Conservation (phyloP, 1,139 yeast genomes). For the Diutina siamensis region DNA sequence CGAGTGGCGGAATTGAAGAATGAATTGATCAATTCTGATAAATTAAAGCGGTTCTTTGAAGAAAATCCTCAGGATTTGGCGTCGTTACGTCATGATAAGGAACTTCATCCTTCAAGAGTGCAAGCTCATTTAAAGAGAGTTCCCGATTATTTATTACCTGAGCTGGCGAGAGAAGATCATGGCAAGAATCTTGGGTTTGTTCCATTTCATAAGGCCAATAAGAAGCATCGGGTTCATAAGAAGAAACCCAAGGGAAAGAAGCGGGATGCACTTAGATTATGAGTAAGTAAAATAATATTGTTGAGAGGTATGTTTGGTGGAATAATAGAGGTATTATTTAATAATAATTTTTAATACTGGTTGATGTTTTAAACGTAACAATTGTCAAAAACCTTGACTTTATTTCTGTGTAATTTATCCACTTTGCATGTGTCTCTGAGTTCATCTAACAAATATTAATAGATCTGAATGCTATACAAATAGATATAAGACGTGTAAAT, state of each 20-base stretch:
- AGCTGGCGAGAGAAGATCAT: constrained; percentile 51
- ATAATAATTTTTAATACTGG: too few species aligned
- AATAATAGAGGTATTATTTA: too few species aligned
- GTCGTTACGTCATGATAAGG: constrained; percentile 84
- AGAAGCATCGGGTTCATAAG: constrained; percentile 40
- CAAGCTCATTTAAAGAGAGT: constrained; percentile 84
- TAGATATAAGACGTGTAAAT: too few species aligned
- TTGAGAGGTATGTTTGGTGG: too few species aligned
- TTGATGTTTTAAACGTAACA: too few species aligned
- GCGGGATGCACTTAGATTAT: constrained; percentile 61
- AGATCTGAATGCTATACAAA: too few species aligned
- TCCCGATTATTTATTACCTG: constrained; percentile 86
- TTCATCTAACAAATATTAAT: too few species aligned
- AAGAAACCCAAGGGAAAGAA: constrained; percentile 28
- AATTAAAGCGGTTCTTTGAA: constrained; percentile 87
- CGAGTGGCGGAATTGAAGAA: constrained; percentile 81
- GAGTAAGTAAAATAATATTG: too few species aligned
- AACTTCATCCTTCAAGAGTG: constrained; percentile 68
- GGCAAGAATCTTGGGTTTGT: constrained; percentile 56
- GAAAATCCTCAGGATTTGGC: constrained; percentile 95
- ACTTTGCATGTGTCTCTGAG: too few species aligned
- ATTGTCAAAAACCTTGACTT: too few species aligned
- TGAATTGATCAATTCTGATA: constrained; percentile 81
- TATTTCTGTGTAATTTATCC: too few species aligned
- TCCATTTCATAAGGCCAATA: constrained; percentile 36